A percentile compares a stretch with the other conserved stretches of the same genome.
These are phyloP conservation scores for Tylopilus subfusipes DNA, from an alignment of 768 basidiomycete genomes.

Conservation along the genomic window DNA sequence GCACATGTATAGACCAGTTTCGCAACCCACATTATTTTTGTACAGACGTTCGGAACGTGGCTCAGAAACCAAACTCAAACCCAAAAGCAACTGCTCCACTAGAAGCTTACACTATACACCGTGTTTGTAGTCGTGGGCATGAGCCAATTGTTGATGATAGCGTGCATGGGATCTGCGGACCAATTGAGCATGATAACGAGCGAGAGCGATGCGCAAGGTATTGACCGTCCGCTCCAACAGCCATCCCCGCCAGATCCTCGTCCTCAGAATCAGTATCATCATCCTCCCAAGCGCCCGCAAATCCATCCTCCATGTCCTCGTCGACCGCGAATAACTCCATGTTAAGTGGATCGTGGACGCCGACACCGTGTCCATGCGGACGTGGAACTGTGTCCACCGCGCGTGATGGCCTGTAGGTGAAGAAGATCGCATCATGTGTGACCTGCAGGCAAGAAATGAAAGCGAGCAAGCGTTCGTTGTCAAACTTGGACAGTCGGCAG, in stretches of 20 bases:
- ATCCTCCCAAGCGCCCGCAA: constrained; percentile 12
- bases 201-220: background rate
- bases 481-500: constrained; percentile 1
- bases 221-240: constrained; percentile 9
- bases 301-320: constrained; percentile 11
- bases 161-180: background rate
- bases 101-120: constrained; percentile 27
- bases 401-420: constrained; percentile 34
- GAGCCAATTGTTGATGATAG: constrained; percentile 1
- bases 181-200: constrained; percentile 1
- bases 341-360: background rate
- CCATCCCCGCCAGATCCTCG: constrained; percentile 4
- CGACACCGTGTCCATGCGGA: background rate
- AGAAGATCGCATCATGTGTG: constrained; percentile 47
- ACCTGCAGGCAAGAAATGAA: constrained; percentile 52
- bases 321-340: constrained; percentile 2
- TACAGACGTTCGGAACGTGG: background rate
- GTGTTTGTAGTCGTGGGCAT: constrained; percentile 16
- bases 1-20: background rate
- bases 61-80: background rate
- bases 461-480: constrained; percentile 16
- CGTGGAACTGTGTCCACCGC: background rate
- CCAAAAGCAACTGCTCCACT: background rate
- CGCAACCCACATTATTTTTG: background rate
- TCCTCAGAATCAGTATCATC: constrained; percentile 14